phyloP scores from a whole-genome alignment of 108 stramenopile species.

The Skeletonema potamos region DNA sequence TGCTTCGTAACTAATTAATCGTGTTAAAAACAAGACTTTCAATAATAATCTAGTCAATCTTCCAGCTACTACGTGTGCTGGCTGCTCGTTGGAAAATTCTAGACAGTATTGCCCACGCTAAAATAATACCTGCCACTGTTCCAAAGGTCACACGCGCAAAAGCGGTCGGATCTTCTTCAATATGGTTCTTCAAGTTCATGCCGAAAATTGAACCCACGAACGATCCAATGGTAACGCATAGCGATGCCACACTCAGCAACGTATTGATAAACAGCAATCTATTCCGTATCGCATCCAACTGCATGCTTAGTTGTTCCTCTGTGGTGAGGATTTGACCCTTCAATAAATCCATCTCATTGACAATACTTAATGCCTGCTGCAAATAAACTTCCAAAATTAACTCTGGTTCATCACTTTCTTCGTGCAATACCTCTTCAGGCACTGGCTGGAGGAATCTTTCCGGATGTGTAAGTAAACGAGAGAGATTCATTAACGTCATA shows the following conservation, averaged over 20 bases:
- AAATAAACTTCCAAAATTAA: slow-evolving; percentile 81
- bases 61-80: neutral
- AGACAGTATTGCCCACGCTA: slow-evolving; percentile 67
- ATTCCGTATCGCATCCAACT: slow-evolving; percentile 74
- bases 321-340: slow-evolving; percentile 76
- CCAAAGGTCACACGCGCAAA: slow-evolving; percentile 60
- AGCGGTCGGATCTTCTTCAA: slow-evolving; percentile 51
- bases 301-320: slow-evolving; percentile 72
- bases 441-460: slow-evolving; percentile 87
- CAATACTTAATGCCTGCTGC: slow-evolving; percentile 67
- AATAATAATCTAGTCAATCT: neutral
- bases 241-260: slow-evolving; percentile 60
- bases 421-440: slow-evolving; percentile 63
- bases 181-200: slow-evolving; percentile 76
- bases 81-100: slow-evolving; percentile 42
- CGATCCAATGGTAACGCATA: slow-evolving; percentile 56
- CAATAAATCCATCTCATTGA: slow-evolving; percentile 72
- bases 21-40: neutral
- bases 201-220: slow-evolving; percentile 81
- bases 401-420: slow-evolving; percentile 90
- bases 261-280: slow-evolving; percentile 78
- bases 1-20: neutral
- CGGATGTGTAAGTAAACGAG: slow-evolving; percentile 77
- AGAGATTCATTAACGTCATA: slow-evolving; percentile 88
- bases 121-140: slow-evolving; percentile 47